phyloP scores from a whole-genome alignment of 2,329 filamentous ascomycete genomes.

The Byssothecium circinans region DNA sequence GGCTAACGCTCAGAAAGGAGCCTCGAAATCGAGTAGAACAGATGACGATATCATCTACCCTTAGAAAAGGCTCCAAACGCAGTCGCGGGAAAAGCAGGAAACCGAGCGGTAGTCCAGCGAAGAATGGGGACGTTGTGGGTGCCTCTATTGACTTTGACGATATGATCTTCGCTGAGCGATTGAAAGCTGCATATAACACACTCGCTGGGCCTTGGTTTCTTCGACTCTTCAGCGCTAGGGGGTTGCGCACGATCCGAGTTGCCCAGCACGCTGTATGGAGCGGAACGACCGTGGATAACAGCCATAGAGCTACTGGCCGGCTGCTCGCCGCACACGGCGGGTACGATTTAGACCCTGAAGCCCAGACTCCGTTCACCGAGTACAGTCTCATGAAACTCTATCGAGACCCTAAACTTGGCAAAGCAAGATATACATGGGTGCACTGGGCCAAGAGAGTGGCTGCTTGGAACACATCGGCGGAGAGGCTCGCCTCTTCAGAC shows the following conservation, averaged over 20 bases:
- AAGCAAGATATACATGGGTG: constrained; percentile 47
- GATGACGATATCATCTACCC: not conserved
- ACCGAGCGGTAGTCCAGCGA: not conserved
- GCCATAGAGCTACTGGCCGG: not conserved
- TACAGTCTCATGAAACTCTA: constrained; percentile 43
- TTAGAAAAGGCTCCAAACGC: constrained; percentile 8
- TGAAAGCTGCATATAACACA: constrained; percentile 17
- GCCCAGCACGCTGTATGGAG: constrained; percentile 21
- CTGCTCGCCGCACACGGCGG: constrained; percentile 19
- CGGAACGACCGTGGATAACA: not conserved
- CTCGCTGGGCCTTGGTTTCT: constrained; percentile 27
- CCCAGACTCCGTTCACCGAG: constrained; percentile 40
- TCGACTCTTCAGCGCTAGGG: constrained; percentile 23
- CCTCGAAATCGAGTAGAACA: constrained; percentile 9
- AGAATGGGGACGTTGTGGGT: too few species aligned
- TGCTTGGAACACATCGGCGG: constrained; percentile 10
- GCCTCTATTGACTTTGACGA: constrained; percentile 31
- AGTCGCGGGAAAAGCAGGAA: not conserved
- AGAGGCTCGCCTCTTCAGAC: constrained; percentile 2
- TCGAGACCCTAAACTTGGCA: constrained; percentile 34
- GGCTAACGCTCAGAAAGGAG: constrained; percentile 6
- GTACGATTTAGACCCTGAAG: constrained; percentile 6
- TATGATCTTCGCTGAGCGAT: constrained; percentile 21
- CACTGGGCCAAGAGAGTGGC: constrained; percentile 45
- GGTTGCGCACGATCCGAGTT: constrained; percentile 22